Conservation (phyloP, 495 filamentous ascomycete genomes). For the Penicillium crystallinum region DNA sequence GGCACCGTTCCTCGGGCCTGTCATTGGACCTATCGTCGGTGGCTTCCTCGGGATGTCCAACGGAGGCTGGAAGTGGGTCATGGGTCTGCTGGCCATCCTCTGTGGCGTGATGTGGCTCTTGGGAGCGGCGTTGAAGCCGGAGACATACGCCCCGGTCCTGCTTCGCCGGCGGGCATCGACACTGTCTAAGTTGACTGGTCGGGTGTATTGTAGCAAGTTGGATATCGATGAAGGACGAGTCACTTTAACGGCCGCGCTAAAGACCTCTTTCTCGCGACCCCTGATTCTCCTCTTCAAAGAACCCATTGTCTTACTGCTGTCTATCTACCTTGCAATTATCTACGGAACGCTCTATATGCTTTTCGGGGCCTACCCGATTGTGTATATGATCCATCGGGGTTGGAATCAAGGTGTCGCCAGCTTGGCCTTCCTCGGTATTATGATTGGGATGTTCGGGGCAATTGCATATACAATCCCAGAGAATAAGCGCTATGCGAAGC, state of each 20-base stretch:
- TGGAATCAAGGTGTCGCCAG: conserved; percentile 66
- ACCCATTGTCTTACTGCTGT: conserved; percentile 55
- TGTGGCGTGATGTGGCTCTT: conserved; percentile 46
- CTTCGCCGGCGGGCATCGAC: conserved; percentile 43
- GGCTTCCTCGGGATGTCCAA: conserved; percentile 47
- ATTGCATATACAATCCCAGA: conserved; percentile 40
- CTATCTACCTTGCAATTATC: conserved; percentile 61
- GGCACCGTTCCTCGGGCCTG: conserved; percentile 60
- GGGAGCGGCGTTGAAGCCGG: conserved; percentile 42
- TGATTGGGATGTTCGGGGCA: conserved; percentile 65
- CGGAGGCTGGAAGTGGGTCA: conserved; percentile 59
- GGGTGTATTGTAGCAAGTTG: conserved; percentile 41
- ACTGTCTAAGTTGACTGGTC: conserved; percentile 46
- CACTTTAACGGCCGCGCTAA: conserved; percentile 22
- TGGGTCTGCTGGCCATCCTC: conserved; percentile 44
- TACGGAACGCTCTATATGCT: conserved; percentile 73
- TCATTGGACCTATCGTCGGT: conserved; percentile 49
- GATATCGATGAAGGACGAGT: conserved; percentile 31
- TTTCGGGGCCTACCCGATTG: conserved; percentile 70
- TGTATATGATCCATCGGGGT: conserved; percentile 62
- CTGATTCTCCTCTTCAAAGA: conserved; percentile 36
- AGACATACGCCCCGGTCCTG: conserved; percentile 52
- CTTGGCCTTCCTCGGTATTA: conserved; percentile 69
- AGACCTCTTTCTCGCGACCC: conserved; percentile 31
- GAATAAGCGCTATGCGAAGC: conserved; percentile 33